These are phyloP conservation scores for Clonostachys solani DNA, from an alignment of 2,329 filamentous ascomycete species.

Conservation along the genomic window DNA sequence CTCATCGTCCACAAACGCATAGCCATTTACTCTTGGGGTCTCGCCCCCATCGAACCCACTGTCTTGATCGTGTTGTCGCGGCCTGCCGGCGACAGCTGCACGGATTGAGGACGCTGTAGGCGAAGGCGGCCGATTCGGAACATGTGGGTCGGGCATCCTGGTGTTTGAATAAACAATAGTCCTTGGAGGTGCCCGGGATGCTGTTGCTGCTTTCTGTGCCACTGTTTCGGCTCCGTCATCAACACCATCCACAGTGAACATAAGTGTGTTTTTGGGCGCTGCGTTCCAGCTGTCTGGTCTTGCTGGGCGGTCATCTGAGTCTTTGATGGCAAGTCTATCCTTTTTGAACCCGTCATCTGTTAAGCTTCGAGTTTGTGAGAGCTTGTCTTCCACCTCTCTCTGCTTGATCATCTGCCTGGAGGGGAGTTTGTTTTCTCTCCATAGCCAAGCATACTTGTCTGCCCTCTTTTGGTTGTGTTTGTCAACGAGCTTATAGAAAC, in stretches of 20 bases:
- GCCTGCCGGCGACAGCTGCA: conserved; percentile 75
- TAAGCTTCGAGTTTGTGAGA: conserved; percentile 40
- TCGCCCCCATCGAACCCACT: conserved; percentile 57
- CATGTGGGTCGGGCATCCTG: conserved; percentile 55
- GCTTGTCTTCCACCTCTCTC: conserved; percentile 53
- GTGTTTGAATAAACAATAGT: conserved; percentile 81
- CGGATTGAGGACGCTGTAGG: conserved; percentile 81
- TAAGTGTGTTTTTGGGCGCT: conserved; percentile 74
- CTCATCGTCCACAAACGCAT: conserved; percentile 88
- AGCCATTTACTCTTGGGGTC: conserved; percentile 89
- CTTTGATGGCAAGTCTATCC: conserved; percentile 59
- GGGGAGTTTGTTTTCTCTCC: conserved; percentile 80
- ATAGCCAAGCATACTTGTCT: conserved; percentile 86
- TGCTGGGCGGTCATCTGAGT: conserved; percentile 68
- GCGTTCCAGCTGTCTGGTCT: conserved; percentile 73
- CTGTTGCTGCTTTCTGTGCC: conserved; percentile 62
- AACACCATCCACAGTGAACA: conserved; percentile 73
- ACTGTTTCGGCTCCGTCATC: conserved; percentile 58
- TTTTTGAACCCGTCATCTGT: conserved; percentile 51
- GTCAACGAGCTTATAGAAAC: conserved; percentile 89
- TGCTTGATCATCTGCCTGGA: conserved; percentile 74
- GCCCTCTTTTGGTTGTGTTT: conserved; percentile 81
- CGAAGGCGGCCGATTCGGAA: conserved; percentile 54
- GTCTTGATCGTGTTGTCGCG: conserved; percentile 59
- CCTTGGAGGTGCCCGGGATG: conserved; percentile 72